Conservation (phyloP, 2,329 filamentous ascomycete genomes). For the Trichoderma endophyticum region DNA sequence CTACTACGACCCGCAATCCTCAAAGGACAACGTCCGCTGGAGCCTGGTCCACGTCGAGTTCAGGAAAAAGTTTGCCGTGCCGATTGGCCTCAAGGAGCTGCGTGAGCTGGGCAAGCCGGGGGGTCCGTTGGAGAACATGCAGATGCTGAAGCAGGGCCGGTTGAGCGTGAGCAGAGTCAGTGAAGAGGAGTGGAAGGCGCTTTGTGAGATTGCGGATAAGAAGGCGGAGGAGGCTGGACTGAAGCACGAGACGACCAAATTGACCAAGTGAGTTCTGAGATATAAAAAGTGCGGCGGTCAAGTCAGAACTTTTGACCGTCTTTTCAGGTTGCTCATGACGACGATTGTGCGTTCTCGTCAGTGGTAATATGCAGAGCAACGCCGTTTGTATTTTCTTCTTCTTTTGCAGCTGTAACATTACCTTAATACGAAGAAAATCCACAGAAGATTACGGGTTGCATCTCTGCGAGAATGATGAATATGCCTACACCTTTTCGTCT, state of each 20-base stretch:
- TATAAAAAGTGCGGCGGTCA: neutral
- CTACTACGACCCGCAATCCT: slow-evolving; percentile 80
- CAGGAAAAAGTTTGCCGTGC: slow-evolving; percentile 71
- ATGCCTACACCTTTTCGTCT: neutral
- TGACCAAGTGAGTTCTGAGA: slow-evolving; percentile 2
- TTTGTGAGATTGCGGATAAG: slow-evolving; percentile 51
- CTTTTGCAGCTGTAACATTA: neutral
- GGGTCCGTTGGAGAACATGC: slow-evolving; percentile 67
- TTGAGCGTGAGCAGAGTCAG: slow-evolving; percentile 75
- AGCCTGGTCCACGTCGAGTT: slow-evolving; percentile 86
- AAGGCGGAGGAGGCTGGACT: slow-evolving; percentile 40
- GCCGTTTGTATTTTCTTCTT: neutral
- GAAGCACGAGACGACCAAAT: slow-evolving; percentile 32
- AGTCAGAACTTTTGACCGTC: neutral
- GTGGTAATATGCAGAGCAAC: neutral
- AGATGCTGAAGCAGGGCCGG: slow-evolving; percentile 77
- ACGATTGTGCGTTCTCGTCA: neutral
- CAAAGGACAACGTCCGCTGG: slow-evolving; percentile 60
- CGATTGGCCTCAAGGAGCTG: slow-evolving; percentile 69
- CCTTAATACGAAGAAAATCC: neutral
- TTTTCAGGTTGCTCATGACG: neutral
- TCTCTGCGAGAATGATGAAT: neutral
- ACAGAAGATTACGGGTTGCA: neutral
- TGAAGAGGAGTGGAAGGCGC: slow-evolving; percentile 61
- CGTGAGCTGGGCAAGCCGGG: slow-evolving; percentile 58